Evolutionary conservation across 441 rosid genomes (phyloP).

Genomic region (Arabidopsis hybrid): DNA sequence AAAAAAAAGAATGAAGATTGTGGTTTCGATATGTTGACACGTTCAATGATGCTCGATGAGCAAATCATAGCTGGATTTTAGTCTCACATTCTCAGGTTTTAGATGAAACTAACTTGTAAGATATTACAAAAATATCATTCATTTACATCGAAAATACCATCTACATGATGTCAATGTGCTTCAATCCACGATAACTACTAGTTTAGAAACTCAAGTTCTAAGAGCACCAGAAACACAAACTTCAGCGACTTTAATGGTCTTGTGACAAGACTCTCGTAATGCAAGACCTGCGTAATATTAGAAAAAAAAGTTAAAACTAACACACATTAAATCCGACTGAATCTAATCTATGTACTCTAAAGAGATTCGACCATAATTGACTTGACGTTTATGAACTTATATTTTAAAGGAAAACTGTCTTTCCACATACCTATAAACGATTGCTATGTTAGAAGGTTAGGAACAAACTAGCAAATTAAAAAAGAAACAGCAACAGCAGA

Average conservation of each 20-base stretch:
- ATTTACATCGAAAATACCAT: background rate
- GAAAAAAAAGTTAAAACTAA: background rate
- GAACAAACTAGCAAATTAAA: background rate
- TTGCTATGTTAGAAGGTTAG: conserved; percentile 2
- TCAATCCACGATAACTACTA: background rate
- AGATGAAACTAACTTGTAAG: background rate
- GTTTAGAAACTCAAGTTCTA: background rate
- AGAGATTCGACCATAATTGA: background rate
- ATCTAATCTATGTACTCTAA: background rate
- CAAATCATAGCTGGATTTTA: background rate
- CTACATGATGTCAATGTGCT: background rate
- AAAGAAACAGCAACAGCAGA: background rate
- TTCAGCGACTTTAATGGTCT: background rate
- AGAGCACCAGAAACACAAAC: background rate
- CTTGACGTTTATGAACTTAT: background rate
- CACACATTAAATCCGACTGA: background rate
- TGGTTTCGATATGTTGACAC: background rate
- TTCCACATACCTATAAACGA: background rate
- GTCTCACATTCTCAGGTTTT: background rate
- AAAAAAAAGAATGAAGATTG: background rate
- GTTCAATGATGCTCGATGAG: background rate
- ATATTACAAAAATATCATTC: background rate
- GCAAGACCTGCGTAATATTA: background rate
- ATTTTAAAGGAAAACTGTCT: background rate
- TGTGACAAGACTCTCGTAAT: too few relatives aligned